Percentiles rank a stretch among this genome's conserved stretches.
Conservation (phyloP, 169 alveolate species). For the Eimeria brunetti region DNA sequence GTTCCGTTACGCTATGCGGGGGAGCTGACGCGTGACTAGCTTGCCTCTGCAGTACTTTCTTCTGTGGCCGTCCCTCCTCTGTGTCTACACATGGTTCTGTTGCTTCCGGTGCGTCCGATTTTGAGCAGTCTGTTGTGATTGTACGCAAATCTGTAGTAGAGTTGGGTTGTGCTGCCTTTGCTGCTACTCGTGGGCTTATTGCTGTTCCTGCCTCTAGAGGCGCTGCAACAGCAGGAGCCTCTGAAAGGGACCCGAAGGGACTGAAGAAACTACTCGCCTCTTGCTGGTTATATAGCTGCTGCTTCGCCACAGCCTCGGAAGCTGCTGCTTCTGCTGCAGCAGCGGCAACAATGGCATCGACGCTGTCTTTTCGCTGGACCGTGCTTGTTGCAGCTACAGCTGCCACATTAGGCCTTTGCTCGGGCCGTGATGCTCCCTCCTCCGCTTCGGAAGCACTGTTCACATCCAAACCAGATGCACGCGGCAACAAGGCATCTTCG, state of each 20-base stretch:
- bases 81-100: constrained; percentile 6
- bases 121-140: not conserved
- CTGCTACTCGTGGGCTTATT: not conserved
- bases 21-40: constrained; percentile 6
- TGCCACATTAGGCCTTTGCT: not conserved
- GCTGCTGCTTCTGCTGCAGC: constrained; percentile 63
- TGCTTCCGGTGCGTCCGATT: not conserved
- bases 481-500: not conserved
- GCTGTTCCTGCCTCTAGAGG: not conserved
- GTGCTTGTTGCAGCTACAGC: not conserved
- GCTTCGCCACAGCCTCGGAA: constrained; percentile 39
- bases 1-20: not conserved
- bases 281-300: constrained; percentile 36
- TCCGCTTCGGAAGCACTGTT: not conserved
- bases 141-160: not conserved
- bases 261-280: not conserved
- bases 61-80: constrained; percentile 15
- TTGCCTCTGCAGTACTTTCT: not conserved
- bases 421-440: not conserved
- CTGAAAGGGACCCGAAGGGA: not conserved
- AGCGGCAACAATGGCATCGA: constrained; percentile 31
- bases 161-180: not conserved
- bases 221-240: not conserved
- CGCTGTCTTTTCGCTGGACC: constrained; percentile 1
- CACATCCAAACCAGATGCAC: constrained; percentile 6